phyloP scores from a whole-genome alignment of 768 basidiomycete genomes.

The Mycena amicta region DNA sequence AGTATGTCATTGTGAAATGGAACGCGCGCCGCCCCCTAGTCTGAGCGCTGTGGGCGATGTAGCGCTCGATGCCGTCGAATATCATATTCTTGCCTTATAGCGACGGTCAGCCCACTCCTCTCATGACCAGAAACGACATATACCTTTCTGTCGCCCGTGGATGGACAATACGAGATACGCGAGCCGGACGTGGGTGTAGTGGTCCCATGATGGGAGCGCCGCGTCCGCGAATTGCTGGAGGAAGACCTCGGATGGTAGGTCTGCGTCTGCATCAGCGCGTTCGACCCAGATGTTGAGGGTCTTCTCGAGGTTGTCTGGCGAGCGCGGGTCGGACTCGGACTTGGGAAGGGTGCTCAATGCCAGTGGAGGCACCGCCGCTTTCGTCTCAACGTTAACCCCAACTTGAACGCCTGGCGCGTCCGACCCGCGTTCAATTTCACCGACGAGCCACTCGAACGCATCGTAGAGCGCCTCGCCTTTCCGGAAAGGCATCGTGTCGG shows the following conservation, averaged over 20 bases:
- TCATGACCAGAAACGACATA: too few relatives aligned
- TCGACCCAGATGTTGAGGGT: constrained; percentile 38
- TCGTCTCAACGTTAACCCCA: constrained; percentile 21
- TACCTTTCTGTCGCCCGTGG: constrained; percentile 46
- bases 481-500: constrained; percentile 22
- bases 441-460: constrained; percentile 44
- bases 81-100: constrained; percentile 50
- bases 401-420: too few relatives aligned
- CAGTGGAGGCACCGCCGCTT: not conserved
- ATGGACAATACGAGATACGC: constrained; percentile 44
- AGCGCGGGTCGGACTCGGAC: constrained; percentile 28
- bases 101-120: too few relatives aligned
- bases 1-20: constrained; percentile 53
- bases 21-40: constrained; percentile 41
- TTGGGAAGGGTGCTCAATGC: not conserved
- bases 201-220: constrained; percentile 47
- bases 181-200: constrained; percentile 49
- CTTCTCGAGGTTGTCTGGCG: constrained; percentile 25
- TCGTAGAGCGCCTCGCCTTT: constrained; percentile 33
- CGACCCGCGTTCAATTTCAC: constrained; percentile 34
- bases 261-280: constrained; percentile 31
- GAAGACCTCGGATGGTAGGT: constrained; percentile 31
- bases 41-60: constrained; percentile 39
- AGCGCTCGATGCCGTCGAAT: constrained; percentile 43
- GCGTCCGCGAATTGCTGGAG: constrained; percentile 36